phyloP scores from a whole-genome alignment of 176 grass and related monocot species.

The Ampelocalamus luodianensis region DNA sequence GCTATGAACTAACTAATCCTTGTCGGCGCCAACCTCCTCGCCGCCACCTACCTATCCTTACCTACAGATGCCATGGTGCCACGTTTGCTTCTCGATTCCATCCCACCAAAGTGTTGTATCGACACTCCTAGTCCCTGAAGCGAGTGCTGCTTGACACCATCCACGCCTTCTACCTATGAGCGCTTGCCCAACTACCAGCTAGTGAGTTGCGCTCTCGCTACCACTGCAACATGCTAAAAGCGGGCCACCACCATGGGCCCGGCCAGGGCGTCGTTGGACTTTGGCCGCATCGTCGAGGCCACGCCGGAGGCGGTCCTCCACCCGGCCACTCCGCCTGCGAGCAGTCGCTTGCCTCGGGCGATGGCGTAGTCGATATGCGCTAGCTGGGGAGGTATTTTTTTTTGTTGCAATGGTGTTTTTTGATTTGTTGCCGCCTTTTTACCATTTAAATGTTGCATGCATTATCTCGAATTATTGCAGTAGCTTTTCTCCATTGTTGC shows the following conservation, averaged over 20 bases:
- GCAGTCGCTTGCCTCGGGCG: no score
- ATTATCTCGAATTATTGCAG: no score
- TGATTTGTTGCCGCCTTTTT: no score
- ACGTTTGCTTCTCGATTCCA: no score
- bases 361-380: slow-evolving; percentile 66
- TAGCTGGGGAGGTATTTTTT: neutral
- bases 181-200: neutral
- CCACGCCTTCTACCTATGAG: neutral
- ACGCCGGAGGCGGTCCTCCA: slow-evolving; percentile 37
- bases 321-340: neutral
- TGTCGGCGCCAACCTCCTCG: no score
- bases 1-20: no score
- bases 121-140: neutral
- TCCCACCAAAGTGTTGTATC: no score
- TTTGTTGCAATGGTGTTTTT: no score
- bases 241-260: neutral
- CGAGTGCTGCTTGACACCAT: neutral
- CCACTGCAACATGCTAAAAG: neutral
- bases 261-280: slow-evolving; percentile 52
- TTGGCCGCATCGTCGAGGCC: slow-evolving; percentile 41
- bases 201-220: neutral
- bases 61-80: no score
- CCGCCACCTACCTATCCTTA: no score
- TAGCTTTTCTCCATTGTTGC: no score
- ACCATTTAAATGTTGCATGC: no score